phyloP scores from a whole-genome alignment of 1,284 basidiomycete genomes.

The Ustilago sp. region DNA sequence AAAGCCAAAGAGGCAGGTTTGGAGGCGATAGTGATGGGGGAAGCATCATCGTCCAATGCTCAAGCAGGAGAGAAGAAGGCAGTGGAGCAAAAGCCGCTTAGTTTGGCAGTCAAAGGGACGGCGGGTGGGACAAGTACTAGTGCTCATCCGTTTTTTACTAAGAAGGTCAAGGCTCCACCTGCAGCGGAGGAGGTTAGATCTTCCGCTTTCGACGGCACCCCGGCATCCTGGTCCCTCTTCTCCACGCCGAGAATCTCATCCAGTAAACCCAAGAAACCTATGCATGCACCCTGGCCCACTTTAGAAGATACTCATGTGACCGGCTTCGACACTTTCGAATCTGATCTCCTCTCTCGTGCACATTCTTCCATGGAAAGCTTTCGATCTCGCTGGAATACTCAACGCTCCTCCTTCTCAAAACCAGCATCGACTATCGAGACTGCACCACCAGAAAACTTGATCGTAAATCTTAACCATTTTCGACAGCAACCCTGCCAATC shows the following conservation, averaged over 20 bases:
- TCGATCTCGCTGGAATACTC: constrained; percentile 12
- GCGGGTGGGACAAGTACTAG: constrained; percentile 1
- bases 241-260: constrained; percentile 13
- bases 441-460: constrained; percentile 19
- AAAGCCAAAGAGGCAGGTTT: background rate
- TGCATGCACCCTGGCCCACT: constrained; percentile 32
- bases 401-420: background rate
- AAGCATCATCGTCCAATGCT: background rate
- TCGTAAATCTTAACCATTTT: constrained; percentile 16
- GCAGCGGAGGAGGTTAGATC: constrained; percentile 6
- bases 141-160: constrained; percentile 45
- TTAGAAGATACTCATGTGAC: constrained; percentile 24
- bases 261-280: constrained; percentile 29
- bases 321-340: constrained; percentile 11
- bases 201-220: constrained; percentile 6
- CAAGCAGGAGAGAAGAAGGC: constrained; percentile 3
- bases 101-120: constrained; percentile 40
- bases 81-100: constrained; percentile 26
- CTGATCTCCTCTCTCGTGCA: background rate
- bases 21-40: background rate
- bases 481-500: constrained; percentile 4
- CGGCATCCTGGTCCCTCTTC: constrained; percentile 44
- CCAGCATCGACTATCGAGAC: background rate
- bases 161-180: constrained; percentile 21
- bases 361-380: constrained; percentile 15